Conservation (phyloP, 2,329 filamentous ascomycete genomes). For the Sporothrix globosa region DNA sequence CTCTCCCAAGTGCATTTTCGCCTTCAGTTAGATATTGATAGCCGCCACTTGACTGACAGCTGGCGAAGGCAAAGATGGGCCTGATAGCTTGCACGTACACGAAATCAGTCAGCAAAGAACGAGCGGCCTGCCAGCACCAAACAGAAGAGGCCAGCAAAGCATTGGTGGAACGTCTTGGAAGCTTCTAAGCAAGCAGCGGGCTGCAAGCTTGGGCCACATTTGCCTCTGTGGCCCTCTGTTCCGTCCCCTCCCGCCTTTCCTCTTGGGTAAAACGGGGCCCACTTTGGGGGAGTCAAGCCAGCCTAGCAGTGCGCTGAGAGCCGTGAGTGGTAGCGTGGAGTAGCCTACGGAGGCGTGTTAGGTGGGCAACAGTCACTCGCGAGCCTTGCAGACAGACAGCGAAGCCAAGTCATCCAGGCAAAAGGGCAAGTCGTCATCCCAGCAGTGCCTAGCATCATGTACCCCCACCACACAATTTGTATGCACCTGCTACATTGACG, state of each 20-base stretch:
- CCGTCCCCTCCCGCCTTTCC: slow-evolving; percentile 10
- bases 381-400: background rate
- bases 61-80: slow-evolving; percentile 7
- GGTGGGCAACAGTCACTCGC: slow-evolving; percentile 7
- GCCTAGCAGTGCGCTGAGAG: slow-evolving; percentile 19
- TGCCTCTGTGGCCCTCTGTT: background rate
- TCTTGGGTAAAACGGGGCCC: slow-evolving; percentile 19
- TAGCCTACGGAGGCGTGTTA: no score
- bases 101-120: slow-evolving; percentile 23
- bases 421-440: slow-evolving; percentile 41
- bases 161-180: slow-evolving; percentile 38
- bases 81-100: background rate
- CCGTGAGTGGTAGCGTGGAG: slow-evolving; percentile 14
- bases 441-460: slow-evolving; percentile 40
- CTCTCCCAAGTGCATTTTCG: background rate
- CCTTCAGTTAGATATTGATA: background rate
- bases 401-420: slow-evolving; percentile 13
- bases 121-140: background rate
- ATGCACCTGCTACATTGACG: slow-evolving; percentile 26
- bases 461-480: slow-evolving; percentile 20
- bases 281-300: slow-evolving; percentile 34
- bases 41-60: slow-evolving; percentile 23
- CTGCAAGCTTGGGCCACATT: slow-evolving; percentile 11
- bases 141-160: slow-evolving; percentile 17
- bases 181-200: slow-evolving; percentile 31